Base-by-base conservation (phyloP, 2,329 filamentous ascomycete genomes). In the Triangularia setosa region DNA sequence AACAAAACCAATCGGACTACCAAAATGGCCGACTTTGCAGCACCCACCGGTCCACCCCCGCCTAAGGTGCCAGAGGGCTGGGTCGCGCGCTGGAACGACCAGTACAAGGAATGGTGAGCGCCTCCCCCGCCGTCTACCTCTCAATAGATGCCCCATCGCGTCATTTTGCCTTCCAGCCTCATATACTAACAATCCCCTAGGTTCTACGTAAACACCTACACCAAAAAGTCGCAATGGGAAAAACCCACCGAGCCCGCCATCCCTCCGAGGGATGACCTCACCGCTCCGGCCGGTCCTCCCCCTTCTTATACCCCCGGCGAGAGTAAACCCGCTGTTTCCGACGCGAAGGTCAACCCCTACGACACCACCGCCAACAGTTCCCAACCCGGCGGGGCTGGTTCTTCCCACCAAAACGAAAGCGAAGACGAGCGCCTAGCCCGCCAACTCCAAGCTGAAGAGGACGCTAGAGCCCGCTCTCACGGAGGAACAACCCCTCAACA, bases 181-280 rank as follows among this genome's bases (percentile, higher is more conserved):
- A 60, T 21, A 18, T 11, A 44, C 64, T 30, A 62, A 60, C 61
- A 61, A 23, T 35, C 4, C n/a, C n/a, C 8, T 25, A 92, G 90
- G 89, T 97, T 95, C 84, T 97, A 91, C 79, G 90, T 97, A 66
- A 95, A 97, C 79, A 86, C 90, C 66, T 86, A 88, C 77, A 97
- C 93, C 69, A 95, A 95, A 73, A 84, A 90, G 74, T 96, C 93
- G 4, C 90, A 94, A 83, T 97, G 93, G 93, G 90, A 96, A 4
- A 89, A 87, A 70, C 93, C 93, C 18, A 91, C 87, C 40, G 83
- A 83, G 61, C 88, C 90, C 53, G 87, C 87, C 60, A 84, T 58
- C 2, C 69, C 69, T 3, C 85, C 25, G 62, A 65, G 18, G 84
- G 75, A 74, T 27, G 75, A 74, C 35, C n/a, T n/a, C 71, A 74